Conservation (phyloP, 1,284 basidiomycete species). For the Malassezia caprae region DNA sequence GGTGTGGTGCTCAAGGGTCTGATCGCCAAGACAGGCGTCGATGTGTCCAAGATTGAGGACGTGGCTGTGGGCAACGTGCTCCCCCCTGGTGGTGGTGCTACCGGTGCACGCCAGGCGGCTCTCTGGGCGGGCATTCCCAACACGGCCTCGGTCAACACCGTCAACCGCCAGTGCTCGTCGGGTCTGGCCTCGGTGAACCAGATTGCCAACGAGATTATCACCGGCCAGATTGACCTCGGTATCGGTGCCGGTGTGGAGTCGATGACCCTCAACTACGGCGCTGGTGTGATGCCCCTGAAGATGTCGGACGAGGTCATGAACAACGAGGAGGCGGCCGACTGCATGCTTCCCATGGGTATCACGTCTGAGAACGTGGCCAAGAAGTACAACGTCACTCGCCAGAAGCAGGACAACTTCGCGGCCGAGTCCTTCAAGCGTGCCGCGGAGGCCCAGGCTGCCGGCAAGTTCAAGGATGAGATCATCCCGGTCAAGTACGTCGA, state of each 20-base stretch:
- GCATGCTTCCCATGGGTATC: slow-evolving; percentile 89
- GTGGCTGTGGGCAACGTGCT: slow-evolving; percentile 81
- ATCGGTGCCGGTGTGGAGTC: slow-evolving; percentile 91
- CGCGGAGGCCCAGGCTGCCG: slow-evolving; percentile 69
- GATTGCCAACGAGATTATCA: slow-evolving; percentile 75
- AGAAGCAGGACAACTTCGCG: slow-evolving; percentile 71
- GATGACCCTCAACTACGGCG: slow-evolving; percentile 65
- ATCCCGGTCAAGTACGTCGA: slow-evolving; percentile 72
- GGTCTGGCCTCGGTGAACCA: slow-evolving; percentile 78
- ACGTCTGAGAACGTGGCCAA: slow-evolving; percentile 90
- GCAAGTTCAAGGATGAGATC: slow-evolving; percentile 86
- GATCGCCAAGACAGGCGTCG: slow-evolving; percentile 54
- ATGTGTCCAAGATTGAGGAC: slow-evolving; percentile 68
- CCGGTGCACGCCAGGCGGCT: slow-evolving; percentile 83
- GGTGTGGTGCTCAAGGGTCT: slow-evolving; percentile 55
- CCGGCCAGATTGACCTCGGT: slow-evolving; percentile 61
- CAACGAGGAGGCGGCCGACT: slow-evolving; percentile 75
- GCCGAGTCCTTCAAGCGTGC: slow-evolving; percentile 76
- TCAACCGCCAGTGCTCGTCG: slow-evolving; percentile 82
- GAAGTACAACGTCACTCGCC: slow-evolving; percentile 64
- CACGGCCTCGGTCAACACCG: slow-evolving; percentile 60
- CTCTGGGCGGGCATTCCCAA: slow-evolving; percentile 79
- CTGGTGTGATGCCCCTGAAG: slow-evolving; percentile 61
- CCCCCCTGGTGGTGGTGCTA: slow-evolving; percentile 79
- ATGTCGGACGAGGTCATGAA: slow-evolving; percentile 71